These are phyloP conservation scores for Kwoniella sp. DNA, from an alignment of 768 basidiomycete species.

Conservation along the genomic window DNA sequence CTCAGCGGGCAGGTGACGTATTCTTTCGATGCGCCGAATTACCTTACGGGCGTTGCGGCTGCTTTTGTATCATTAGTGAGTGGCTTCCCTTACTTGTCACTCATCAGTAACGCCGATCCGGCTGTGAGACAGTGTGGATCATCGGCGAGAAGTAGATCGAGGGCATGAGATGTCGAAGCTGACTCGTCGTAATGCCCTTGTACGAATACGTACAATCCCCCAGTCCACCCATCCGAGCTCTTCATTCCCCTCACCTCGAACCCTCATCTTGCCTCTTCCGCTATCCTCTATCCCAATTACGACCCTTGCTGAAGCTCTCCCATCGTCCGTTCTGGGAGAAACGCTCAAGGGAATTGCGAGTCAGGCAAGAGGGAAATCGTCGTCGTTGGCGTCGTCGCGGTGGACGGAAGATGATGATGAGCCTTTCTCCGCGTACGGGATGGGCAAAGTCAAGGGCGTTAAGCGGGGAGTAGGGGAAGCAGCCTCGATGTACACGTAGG, in stretches of 20 bases:
- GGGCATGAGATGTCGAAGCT: neutral
- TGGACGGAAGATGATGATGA: conserved; percentile 46
- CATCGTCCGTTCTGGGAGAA: neutral
- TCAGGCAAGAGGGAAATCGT: neutral
- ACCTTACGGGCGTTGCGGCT: conserved; percentile 41
- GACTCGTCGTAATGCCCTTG: neutral
- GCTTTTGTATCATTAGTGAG: conserved; percentile 36
- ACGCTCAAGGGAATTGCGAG: neutral
- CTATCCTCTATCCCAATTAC: conserved; percentile 27
- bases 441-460: conserved; percentile 28
- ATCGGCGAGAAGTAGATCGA: neutral
- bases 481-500: conserved; percentile 21
- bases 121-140: too few species aligned
- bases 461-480: conserved; percentile 15
- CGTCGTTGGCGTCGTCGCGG: neutral
- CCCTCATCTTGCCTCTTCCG: conserved; percentile 34
- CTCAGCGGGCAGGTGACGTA: conserved; percentile 5
- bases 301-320: neutral
- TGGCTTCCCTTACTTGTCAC: neutral
- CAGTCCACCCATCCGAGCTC: conserved; percentile 22
- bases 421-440: conserved; percentile 34
- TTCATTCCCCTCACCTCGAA: neutral
- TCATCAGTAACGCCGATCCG: too few species aligned
- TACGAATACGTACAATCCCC: too few species aligned
- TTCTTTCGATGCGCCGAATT: conserved; percentile 36